Percentiles rank a stretch among this genome's conserved stretches.
phyloP scores from a whole-genome alignment of 2,329 filamentous ascomycete genomes.

The Colletotrichum gloeosporioides region DNA sequence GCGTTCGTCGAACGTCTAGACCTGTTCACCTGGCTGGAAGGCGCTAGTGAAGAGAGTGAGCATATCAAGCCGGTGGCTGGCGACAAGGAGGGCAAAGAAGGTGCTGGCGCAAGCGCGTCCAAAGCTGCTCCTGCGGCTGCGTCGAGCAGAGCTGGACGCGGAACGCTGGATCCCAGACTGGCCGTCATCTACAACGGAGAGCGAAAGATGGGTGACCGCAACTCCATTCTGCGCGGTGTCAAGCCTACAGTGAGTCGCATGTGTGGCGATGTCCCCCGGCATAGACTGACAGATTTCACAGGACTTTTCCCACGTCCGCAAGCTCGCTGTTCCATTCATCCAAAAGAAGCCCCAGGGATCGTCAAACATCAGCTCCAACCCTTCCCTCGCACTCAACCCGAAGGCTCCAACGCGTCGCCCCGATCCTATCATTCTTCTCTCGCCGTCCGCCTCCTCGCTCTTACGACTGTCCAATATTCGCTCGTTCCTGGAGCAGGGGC shows the following conservation, averaged over 20 bases:
- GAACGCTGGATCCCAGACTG: constrained; percentile 78
- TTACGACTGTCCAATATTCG: constrained; percentile 96
- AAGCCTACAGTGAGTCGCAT: constrained; percentile 77
- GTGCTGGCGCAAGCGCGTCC: constrained; percentile 39
- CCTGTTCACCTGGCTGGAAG: constrained; percentile 91
- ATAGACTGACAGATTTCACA: constrained; percentile 37
- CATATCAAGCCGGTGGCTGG: constrained; percentile 86
- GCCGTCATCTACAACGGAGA: constrained; percentile 91
- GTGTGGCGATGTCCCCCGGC: neutral
- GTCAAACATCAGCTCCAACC: constrained; percentile 43
- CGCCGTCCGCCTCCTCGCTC: constrained; percentile 91
- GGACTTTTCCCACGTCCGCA: constrained; percentile 95
- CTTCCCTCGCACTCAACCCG: constrained; percentile 59
- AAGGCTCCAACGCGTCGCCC: constrained; percentile 57
- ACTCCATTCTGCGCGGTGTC: constrained; percentile 83
- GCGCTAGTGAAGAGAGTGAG: constrained; percentile 88
- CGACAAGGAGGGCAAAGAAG: constrained; percentile 55
- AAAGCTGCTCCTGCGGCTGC: constrained; percentile 45
- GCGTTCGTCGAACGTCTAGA: constrained; percentile 92
- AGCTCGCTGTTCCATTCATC: constrained; percentile 81
- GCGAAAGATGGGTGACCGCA: constrained; percentile 90
- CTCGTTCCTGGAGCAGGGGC: constrained; percentile 85
- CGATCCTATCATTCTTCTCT: constrained; percentile 94
- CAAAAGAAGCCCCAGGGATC: constrained; percentile 58
- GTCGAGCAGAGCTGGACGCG: constrained; percentile 63